These are phyloP conservation scores for Nicotiana undulata DNA, from an alignment of 257 asterid genomes.

Conservation along the genomic window DNA sequence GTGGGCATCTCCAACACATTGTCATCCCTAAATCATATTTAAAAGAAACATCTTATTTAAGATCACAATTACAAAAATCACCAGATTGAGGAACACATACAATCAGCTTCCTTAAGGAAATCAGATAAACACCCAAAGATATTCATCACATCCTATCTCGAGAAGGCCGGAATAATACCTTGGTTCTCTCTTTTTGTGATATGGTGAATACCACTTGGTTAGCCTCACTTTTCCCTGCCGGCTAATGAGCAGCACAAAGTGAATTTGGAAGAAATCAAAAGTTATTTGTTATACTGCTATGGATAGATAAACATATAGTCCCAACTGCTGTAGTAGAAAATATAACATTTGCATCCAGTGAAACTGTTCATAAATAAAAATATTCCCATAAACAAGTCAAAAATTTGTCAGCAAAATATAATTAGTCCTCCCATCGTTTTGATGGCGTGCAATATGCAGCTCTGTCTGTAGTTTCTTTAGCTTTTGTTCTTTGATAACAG, in stretches of 20 bases:
- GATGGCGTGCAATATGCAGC: neutral
- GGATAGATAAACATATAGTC: neutral
- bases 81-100: neutral
- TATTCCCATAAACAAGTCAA: neutral
- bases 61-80: neutral
- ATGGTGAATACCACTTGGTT: conserved; percentile 61
- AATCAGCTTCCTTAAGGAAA: neutral
- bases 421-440: neutral
- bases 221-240: conserved; percentile 60
- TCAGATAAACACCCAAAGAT: neutral
- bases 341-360: neutral
- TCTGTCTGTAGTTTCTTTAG: neutral
- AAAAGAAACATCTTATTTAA: neutral
- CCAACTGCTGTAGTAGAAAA: neutral
- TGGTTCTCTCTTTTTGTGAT: conserved; percentile 50
- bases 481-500: neutral
- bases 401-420: neutral
- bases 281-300: neutral
- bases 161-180: conserved; percentile 21
- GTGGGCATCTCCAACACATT: neutral
- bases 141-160: neutral
- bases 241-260: conserved; percentile 54
- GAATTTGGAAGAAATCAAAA: conserved; percentile 28
- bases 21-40: neutral
- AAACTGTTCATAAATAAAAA: neutral